Conservation (phyloP, 164 flowering plant species). For the Aristolochia contorta region DNA sequence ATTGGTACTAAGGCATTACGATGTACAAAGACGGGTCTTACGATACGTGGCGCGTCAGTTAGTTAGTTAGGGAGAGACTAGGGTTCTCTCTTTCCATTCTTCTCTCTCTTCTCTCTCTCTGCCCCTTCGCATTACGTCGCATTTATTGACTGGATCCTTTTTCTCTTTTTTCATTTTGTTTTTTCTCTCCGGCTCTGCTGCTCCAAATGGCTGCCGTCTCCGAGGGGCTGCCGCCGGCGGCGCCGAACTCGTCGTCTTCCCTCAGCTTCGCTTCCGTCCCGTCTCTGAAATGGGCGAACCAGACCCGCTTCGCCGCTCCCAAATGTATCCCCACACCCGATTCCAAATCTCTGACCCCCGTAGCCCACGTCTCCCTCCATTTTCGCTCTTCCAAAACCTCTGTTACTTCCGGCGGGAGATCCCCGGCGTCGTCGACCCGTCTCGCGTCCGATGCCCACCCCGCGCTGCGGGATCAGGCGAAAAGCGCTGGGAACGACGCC, state of each 20-base stretch:
- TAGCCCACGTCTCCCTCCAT: too few relatives aligned
- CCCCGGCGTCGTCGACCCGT: slow-evolving; percentile 3
- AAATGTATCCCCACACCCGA: slow-evolving; percentile 17
- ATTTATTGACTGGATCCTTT: too few relatives aligned
- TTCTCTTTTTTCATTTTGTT: too few relatives aligned
- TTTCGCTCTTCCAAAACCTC: neutral
- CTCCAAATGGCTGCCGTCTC: neutral
- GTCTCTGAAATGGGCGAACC: slow-evolving; percentile 55
- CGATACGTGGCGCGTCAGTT: too few relatives aligned
- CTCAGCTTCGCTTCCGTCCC: slow-evolving; percentile 58
- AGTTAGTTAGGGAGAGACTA: too few relatives aligned
- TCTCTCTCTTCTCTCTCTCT: too few relatives aligned
- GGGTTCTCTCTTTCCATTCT: too few relatives aligned
- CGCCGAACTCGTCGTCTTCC: slow-evolving; percentile 43
- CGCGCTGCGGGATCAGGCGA: too few relatives aligned
- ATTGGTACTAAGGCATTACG: too few relatives aligned
- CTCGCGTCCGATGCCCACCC: neutral
- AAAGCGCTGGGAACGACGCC: slow-evolving; percentile 12
- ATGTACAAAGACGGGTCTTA: too few relatives aligned
- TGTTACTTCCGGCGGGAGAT: neutral
- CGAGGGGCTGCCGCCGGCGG: slow-evolving; percentile 10
- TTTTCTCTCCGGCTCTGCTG: neutral
- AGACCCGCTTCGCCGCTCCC: neutral
- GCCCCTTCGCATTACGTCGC: too few relatives aligned
- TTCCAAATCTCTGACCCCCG: too few relatives aligned